Percentiles rank a stretch among this genome's conserved stretches.
Conservation (phyloP, 1,284 basidiomycete genomes). For the Ganoderma multipileum region DNA sequence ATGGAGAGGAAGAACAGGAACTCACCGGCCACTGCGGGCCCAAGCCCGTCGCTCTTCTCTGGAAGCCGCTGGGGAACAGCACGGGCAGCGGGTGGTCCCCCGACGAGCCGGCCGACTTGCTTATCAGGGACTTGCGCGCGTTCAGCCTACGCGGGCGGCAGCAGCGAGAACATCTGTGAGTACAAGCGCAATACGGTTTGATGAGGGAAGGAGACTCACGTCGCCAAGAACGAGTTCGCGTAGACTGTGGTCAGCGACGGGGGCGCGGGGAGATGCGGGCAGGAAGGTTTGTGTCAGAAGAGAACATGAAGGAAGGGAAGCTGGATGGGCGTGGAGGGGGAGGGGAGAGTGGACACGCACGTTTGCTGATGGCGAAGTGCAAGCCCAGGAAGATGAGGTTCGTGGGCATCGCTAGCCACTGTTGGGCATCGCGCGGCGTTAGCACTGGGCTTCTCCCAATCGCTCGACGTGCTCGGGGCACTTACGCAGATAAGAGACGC, state of each 20-base stretch:
- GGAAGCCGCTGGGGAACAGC: constrained; percentile 38
- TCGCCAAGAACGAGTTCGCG: constrained; percentile 50
- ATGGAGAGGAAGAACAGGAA: neutral
- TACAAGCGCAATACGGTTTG: neutral
- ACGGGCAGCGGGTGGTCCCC: constrained; percentile 39
- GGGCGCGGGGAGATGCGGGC: neutral
- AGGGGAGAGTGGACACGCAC: constrained; percentile 37
- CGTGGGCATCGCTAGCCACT: constrained; percentile 46
- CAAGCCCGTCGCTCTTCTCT: constrained; percentile 12
- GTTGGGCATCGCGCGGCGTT: neutral
- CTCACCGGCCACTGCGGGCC: constrained; percentile 24
- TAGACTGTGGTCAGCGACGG: constrained; percentile 40
- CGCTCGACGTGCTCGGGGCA: constrained; percentile 10
- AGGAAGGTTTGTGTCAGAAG: neutral
- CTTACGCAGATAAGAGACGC: constrained; percentile 58
- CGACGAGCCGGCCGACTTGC: constrained; percentile 36
- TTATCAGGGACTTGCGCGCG: constrained; percentile 38
- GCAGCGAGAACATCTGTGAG: neutral
- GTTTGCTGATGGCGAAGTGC: constrained; percentile 57
- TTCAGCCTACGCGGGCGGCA: constrained; percentile 35
- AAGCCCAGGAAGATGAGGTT: constrained; percentile 59
- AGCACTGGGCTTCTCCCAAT: neutral
- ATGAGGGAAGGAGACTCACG: constrained; percentile 37
- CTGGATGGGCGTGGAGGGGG: neutral
- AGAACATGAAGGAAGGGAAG: neutral